A percentile compares a stretch with the other conserved stretches of the same genome.
Evolutionary conservation across 441 rosid species (phyloP).

Genomic region (Iberis amara): DNA sequence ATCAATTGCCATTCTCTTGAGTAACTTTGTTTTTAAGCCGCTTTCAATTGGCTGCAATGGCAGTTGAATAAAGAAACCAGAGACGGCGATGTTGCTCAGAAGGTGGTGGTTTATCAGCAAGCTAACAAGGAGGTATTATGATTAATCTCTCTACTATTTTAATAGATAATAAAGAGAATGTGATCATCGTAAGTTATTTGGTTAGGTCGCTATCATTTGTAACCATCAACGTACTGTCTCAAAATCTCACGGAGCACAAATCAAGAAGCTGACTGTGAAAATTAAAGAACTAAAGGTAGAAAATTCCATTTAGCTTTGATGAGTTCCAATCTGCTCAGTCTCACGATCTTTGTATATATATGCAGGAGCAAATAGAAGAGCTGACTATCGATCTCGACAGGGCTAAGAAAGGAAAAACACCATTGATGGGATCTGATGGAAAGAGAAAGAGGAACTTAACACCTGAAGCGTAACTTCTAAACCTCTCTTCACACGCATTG

Average conservation of each 20-base stretch:
- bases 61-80: slow-evolving; percentile 81
- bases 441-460: slow-evolving; percentile 81
- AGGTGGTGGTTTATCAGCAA: slow-evolving; percentile 68
- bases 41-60: slow-evolving; percentile 24
- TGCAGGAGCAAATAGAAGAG: slow-evolving; percentile 63
- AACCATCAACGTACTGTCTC: slow-evolving; percentile 97
- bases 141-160: slow-evolving; percentile 16
- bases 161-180: slow-evolving; percentile 11
- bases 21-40: neutral
- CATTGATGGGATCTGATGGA: slow-evolving; percentile 75
- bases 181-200: slow-evolving; percentile 5
- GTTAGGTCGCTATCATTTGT: slow-evolving; percentile 95
- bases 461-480: slow-evolving; percentile 70
- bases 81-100: slow-evolving; percentile 82
- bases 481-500: neutral
- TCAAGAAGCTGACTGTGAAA: slow-evolving; percentile 77
- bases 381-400: slow-evolving; percentile 72
- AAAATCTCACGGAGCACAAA: slow-evolving; percentile 83
- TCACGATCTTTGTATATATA: slow-evolving; percentile 24
- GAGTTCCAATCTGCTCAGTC: slow-evolving; percentile 3
- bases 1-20: neutral
- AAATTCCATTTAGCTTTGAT: neutral
- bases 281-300: slow-evolving; percentile 77
- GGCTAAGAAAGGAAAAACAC: slow-evolving; percentile 92
- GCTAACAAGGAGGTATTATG: slow-evolving; percentile 84